Evolutionary conservation across 495 filamentous ascomycete species (phyloP).

Genomic region (Alectoria sarmentosa): DNA sequence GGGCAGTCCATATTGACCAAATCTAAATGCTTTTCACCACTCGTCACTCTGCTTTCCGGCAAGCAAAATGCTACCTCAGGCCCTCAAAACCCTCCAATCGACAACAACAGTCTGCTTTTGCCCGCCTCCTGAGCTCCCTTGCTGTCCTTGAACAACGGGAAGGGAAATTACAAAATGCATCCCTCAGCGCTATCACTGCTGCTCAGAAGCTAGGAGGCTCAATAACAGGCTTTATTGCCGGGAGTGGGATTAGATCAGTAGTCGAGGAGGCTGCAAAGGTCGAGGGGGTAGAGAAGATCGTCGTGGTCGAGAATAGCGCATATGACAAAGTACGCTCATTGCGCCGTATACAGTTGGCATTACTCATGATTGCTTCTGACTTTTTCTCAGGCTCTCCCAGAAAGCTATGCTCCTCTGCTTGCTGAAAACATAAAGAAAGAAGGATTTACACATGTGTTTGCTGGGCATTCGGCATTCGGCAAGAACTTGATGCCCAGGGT

Average conservation of each 20-base stretch:
- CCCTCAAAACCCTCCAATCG: conserved; percentile 30
- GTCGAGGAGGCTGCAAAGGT: conserved; percentile 86
- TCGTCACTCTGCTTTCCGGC: conserved; percentile 42
- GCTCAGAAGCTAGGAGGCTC: conserved; percentile 80
- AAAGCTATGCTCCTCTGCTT: conserved; percentile 90
- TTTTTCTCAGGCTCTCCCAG: conserved; percentile 64
- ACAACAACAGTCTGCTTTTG: conserved; percentile 43
- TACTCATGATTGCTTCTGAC: background rate
- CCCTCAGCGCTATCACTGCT: conserved; percentile 79
- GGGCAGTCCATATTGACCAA: background rate
- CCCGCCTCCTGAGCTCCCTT: conserved; percentile 76
- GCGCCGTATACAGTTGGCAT: background rate
- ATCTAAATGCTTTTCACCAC: conserved; percentile 33
- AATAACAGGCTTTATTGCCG: conserved; percentile 81
- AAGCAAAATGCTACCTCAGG: conserved; percentile 39
- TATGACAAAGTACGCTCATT: conserved; percentile 71
- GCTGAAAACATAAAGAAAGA: conserved; percentile 94
- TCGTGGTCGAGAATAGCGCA: conserved; percentile 77
- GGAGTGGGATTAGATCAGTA: conserved; percentile 68
- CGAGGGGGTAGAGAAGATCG: conserved; percentile 81
- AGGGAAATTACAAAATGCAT: conserved; percentile 75
- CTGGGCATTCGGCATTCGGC: conserved; percentile 90
- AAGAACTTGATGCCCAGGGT: conserved; percentile 94
- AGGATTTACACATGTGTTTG: conserved; percentile 83
- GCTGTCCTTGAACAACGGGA: conserved; percentile 91